A percentile compares a stretch with the other conserved stretches of the same genome.
Conservation (phyloP, 768 basidiomycete species). For the Boletellus ananas region DNA sequence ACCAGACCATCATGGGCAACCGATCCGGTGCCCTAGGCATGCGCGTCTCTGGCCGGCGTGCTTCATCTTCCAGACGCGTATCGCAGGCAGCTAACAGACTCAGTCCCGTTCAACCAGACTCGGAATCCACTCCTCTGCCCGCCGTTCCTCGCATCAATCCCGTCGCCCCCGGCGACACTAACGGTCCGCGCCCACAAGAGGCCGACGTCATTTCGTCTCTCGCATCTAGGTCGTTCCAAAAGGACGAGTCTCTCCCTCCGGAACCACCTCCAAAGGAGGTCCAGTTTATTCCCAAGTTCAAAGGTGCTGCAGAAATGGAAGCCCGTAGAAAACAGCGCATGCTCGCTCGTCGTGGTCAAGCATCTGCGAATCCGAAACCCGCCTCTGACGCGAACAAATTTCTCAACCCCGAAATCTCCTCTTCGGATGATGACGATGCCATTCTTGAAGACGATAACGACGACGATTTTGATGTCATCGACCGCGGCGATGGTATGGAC, state of each 20-base stretch:
- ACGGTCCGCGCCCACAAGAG: slow-evolving; percentile 9
- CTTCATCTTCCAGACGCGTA: slow-evolving; percentile 49
- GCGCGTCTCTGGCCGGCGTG: slow-evolving; percentile 65
- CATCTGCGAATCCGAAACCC: slow-evolving; percentile 24
- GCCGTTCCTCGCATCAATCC: slow-evolving; percentile 11
- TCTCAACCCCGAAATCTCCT: slow-evolving; percentile 46
- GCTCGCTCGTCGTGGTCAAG: slow-evolving; percentile 52
- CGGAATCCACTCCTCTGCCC: slow-evolving; percentile 7
- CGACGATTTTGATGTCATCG: slow-evolving; percentile 49
- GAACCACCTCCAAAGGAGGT: slow-evolving; percentile 47
- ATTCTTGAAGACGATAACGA: slow-evolving; percentile 44
- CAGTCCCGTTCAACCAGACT: slow-evolving; percentile 5
- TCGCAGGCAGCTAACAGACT: slow-evolving; percentile 23
- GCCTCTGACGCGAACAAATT: slow-evolving; percentile 31
- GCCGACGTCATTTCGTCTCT: not conserved
- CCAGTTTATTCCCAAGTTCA: slow-evolving; percentile 75
- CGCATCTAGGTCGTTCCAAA: slow-evolving; percentile 1
- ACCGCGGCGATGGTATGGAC: slow-evolving; percentile 48
- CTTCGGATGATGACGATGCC: slow-evolving; percentile 52
- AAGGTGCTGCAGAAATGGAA: slow-evolving; percentile 85
- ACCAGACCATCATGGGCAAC: slow-evolving; percentile 82
- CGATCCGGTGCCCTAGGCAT: slow-evolving; percentile 72
- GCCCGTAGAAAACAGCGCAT: slow-evolving; percentile 62
- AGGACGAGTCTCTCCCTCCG: slow-evolving; percentile 14
- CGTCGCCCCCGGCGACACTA: slow-evolving; percentile 8